Base-by-base conservation (phyloP, 495 filamentous ascomycete species). In the Neurospora sp. region DNA sequence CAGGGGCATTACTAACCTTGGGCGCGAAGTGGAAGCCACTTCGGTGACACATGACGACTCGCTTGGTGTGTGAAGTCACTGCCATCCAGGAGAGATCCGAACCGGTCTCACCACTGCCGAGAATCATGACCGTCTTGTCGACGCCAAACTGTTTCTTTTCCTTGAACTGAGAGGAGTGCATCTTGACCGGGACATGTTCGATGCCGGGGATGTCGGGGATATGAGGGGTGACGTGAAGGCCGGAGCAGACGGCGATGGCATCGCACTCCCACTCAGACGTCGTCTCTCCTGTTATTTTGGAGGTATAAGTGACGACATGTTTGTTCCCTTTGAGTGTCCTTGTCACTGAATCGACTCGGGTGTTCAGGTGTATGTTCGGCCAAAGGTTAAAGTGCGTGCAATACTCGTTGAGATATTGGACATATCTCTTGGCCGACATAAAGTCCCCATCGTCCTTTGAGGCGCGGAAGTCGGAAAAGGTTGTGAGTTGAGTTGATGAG, bases 131-230 rank as follows among this genome's bases (percentile, higher is more conserved):
- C 6, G 82, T 78, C 73, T 79, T 81, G 41, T 73, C 76, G 31
- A 73, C 74, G 10, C 76, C 82, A 37, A 86, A 82, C 48, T 84
- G 78, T 10, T 74, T 74, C 39, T 80, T 76, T 7, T 53, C 69
- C 73, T 86, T 85, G 76, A 84, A 84, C 45, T 84, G 70, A 1
- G 81, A 81, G 1, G 83, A 85, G 73, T 86, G 83, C 40, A 83
- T 73, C 1, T 79, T 78, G 10, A 75, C 71, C 3, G 82, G 78
- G 1, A 85, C 74, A 12, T 81, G 75, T 69, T 83, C 79, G 20
- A 84, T 76, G 7, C 83, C 84, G 0, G 74, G 68, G 22, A 85
- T 77, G 22, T 71, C 14, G 2, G 84, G 83, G 3, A 83, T 78
- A 59, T 83, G 81, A 8, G 83, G 82, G 8, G 73, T 71, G 14